Conservation (phyloP, 345 rosid genomes). For the Geranium rotundifolium region DNA sequence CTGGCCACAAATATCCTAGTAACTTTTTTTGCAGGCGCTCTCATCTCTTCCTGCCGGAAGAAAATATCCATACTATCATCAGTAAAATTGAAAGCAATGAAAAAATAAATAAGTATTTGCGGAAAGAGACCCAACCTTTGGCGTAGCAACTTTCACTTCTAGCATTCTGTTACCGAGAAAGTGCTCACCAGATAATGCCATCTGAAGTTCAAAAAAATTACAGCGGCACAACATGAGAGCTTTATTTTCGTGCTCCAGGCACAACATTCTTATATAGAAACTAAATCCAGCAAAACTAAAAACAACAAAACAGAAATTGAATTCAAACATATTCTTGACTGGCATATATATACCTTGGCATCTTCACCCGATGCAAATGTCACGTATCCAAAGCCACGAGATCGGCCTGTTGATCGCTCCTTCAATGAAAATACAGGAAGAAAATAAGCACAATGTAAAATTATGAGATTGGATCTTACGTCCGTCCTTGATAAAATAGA, state of each 20-base stretch:
- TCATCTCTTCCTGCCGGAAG: constrained; percentile 86
- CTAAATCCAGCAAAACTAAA: background rate
- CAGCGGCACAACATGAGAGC: background rate
- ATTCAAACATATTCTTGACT: background rate
- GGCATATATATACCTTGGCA: constrained; percentile 57
- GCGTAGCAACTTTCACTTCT: constrained; percentile 91
- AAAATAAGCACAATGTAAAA: background rate
- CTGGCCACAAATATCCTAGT: constrained; percentile 94
- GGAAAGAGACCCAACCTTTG: constrained; percentile 47
- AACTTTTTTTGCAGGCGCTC: constrained; percentile 67
- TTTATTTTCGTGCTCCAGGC: background rate
- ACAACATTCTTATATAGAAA: background rate
- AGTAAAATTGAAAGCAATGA: constrained; percentile 1
- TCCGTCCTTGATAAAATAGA: background rate
- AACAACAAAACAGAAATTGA: background rate
- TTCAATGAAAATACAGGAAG: constrained; percentile 18
- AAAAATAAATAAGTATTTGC: background rate
- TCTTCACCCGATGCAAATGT: constrained; percentile 69
- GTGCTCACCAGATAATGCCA: constrained; percentile 65
- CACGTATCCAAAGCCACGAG: constrained; percentile 97
- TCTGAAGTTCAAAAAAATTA: constrained; percentile 29
- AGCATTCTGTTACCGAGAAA: constrained; percentile 74
- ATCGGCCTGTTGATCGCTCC: constrained; percentile 90
- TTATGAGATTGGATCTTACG: background rate
- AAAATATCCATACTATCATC: background rate